Base-by-base conservation (phyloP, 2,329 filamentous ascomycete species). In the Aspergillus sp. region DNA sequence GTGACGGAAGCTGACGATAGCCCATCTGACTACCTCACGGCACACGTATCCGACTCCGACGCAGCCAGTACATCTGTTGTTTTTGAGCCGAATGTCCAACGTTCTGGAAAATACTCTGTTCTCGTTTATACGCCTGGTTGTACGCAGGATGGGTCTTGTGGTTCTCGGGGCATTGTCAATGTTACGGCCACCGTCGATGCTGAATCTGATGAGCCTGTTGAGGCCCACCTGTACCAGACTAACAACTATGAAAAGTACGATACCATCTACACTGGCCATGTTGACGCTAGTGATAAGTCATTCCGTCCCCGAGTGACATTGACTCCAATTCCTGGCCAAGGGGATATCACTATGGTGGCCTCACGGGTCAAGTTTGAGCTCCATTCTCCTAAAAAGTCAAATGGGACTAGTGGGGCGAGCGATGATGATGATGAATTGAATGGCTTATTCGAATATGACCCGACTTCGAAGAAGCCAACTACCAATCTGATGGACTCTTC, bases 221-320 rank as follows among this genome's bases (percentile, higher is more conserved):
- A 84, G 27, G 85, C 81, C 1, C 82, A 84, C 0, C 78, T 97
- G 7, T 96, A 84, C 71, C 95, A 99, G 75, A 96, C 93, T 17
- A 99, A 99, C 76, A 84, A 96, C 71, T 96, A 88, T 73, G 93
- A 98, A 79, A 99, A 99, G 75, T 98, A 96, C 70, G 95, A 99
- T 70, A 87, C 90, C 65, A 87, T 99, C 58, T 96, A 92, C 75
- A 89, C 88, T 64, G 95, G 93, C 47, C 86, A 86, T 64, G 86
- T 99, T 54, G 91, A 98, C 70, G 87, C 87, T 54, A 86, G 84
- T 53, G 88, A 85, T 9, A 79, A 78, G 61, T 84, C 83, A 19
- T 97, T 97, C 80, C 87, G 87, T 43, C 91, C 93, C 14, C 85
- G 85, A 4, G 86, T 99, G 52, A 96, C 90, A 0, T 78, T 99